These are phyloP conservation scores for Sapria himalayana DNA, from an alignment of 345 rosid genomes.

Conservation along the genomic window DNA sequence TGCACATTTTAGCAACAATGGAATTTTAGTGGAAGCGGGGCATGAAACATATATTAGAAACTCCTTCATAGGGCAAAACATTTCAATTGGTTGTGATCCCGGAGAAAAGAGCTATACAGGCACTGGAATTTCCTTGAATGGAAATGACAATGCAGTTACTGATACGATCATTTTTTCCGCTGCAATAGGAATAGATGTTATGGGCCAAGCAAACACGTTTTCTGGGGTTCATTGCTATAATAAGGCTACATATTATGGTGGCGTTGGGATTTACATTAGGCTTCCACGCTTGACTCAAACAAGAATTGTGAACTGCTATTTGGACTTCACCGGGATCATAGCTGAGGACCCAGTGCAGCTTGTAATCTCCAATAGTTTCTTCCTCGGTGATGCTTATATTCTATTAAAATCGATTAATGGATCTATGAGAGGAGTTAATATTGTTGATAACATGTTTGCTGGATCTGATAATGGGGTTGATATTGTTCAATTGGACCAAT, in stretches of 20 bases:
- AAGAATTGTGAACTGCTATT: constrained; percentile 53
- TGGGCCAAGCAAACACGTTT: constrained; percentile 53
- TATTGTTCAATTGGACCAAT: constrained; percentile 52
- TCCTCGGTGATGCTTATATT: constrained; percentile 46
- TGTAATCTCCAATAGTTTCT: constrained; percentile 40
- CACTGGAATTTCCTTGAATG: constrained; percentile 42
- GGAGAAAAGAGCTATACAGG: constrained; percentile 57
- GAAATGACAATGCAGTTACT: constrained; percentile 73
- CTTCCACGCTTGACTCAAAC: constrained; percentile 55
- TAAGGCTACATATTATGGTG: constrained; percentile 77
- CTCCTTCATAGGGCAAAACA: constrained; percentile 77
- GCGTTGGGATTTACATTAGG: constrained; percentile 66
- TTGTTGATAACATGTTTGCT: constrained; percentile 70
- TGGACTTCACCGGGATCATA: constrained; percentile 69
- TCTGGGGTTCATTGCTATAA: constrained; percentile 86
- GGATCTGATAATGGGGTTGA: constrained; percentile 33
- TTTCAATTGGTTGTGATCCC: constrained; percentile 67
- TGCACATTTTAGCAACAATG: constrained; percentile 38
- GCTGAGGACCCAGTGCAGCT: constrained; percentile 81
- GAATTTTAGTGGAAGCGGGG: constrained; percentile 45
- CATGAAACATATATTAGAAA: constrained; percentile 78
- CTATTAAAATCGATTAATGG: constrained; percentile 44
- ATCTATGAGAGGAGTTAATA: constrained; percentile 28
- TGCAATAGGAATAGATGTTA: constrained; percentile 35
- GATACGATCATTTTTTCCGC: constrained; percentile 84